A percentile compares a stretch with the other conserved stretches of the same genome.
Conservation (phyloP, 2,329 filamentous ascomycete genomes). For the Botrytis aclada region DNA sequence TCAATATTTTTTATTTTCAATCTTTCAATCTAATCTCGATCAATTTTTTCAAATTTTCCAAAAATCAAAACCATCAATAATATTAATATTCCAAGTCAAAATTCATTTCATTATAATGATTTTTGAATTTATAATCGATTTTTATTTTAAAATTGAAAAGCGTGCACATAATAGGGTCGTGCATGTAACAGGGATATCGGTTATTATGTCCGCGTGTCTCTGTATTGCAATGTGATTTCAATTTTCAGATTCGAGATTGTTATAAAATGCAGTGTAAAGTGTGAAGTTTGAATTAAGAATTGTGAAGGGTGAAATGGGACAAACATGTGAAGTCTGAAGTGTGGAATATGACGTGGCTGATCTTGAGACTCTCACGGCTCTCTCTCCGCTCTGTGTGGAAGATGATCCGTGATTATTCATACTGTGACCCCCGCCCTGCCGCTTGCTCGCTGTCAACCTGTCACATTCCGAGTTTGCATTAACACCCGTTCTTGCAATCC, state of each 20-base stretch:
- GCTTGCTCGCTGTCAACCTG: background rate
- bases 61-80: no score
- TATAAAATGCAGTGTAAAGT: background rate
- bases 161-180: no score
- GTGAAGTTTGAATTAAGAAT: background rate
- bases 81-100: no score
- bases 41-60: no score
- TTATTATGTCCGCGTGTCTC: no score
- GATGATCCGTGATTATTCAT: background rate
- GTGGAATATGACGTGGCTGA: background rate
- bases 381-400: background rate
- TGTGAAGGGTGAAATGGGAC: background rate
- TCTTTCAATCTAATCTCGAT: no score
- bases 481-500: background rate
- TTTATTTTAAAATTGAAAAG: no score
- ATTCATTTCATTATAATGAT: no score
- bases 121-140: no score
- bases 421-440: background rate
- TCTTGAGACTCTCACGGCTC: conserved; percentile 1
- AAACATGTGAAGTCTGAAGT: background rate
- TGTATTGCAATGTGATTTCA: background rate
- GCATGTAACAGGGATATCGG: no score
- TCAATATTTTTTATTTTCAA: no score
- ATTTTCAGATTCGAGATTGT: background rate
- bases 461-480: background rate